These are phyloP conservation scores for Flaveria robusta DNA, from an alignment of 129 eudicot genomes.

Conservation along the genomic window DNA sequence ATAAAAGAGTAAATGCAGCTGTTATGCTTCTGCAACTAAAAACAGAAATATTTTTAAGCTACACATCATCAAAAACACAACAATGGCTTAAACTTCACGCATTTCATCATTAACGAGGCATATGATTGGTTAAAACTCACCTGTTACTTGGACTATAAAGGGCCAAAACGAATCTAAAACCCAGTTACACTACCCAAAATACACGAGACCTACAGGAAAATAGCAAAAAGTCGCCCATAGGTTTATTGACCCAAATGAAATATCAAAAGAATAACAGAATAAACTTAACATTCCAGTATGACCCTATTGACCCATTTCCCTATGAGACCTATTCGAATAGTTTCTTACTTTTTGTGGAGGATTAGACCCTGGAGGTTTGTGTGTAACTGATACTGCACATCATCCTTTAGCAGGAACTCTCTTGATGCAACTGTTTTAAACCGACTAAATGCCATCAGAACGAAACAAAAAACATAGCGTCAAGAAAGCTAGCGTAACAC, in stretches of 20 bases:
- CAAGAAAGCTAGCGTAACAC: neutral
- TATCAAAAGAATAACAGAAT: neutral
- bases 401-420: neutral
- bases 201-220: too few relatives aligned
- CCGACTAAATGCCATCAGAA: neutral
- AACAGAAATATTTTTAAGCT: neutral
- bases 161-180: neutral
- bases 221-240: neutral
- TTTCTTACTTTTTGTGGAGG: too few relatives aligned
- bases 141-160: too few relatives aligned
- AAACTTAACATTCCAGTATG: neutral
- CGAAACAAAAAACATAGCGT: neutral
- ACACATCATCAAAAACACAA: neutral
- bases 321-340: neutral
- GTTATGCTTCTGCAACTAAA: neutral
- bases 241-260: neutral
- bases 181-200: neutral
- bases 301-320: neutral
- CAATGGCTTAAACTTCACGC: neutral
- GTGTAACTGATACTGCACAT: too few relatives aligned
- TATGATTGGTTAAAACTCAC: neutral
- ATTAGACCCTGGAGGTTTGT: too few relatives aligned
- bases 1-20: neutral
- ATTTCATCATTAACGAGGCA: neutral
- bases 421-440: neutral